These are phyloP conservation scores for Trichoderma sp. DNA, from an alignment of 2,329 filamentous ascomycete genomes.

Conservation along the genomic window DNA sequence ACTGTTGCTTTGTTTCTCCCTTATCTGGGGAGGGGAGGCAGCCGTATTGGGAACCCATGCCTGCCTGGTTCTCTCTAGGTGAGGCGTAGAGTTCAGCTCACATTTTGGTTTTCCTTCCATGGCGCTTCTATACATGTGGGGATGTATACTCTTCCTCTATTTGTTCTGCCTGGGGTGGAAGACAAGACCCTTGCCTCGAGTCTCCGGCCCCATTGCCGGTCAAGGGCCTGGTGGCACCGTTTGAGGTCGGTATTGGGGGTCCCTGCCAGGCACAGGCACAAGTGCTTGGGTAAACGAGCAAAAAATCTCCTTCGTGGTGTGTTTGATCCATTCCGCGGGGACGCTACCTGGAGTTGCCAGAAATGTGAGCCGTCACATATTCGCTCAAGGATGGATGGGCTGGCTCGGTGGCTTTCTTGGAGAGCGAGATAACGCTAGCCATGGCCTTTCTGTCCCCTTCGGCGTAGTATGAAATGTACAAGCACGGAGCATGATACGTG, in stretches of 20 bases:
- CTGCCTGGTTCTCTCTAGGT: conserved; percentile 9
- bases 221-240: background rate
- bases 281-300: background rate
- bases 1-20: background rate
- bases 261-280: background rate
- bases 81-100: conserved; percentile 21
- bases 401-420: conserved; percentile 18
- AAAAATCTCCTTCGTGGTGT: background rate
- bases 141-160: background rate
- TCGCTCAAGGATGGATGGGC: conserved; percentile 2
- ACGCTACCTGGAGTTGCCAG: background rate
- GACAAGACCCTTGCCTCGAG: background rate
- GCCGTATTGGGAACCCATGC: background rate
- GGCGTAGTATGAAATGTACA: conserved; percentile 4
- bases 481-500: background rate
- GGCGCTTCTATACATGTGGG: conserved; percentile 17
- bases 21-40: background rate
- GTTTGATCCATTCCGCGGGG: conserved; percentile 6
- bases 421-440: conserved; percentile 3
- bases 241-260: background rate
- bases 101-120: conserved; percentile 5
- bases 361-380: conserved; percentile 8
- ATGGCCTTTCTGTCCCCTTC: background rate
- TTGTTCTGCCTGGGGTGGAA: background rate
- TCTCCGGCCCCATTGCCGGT: conserved; percentile 8